Evolutionary conservation across 139 green algal species (phyloP).

Genomic region (Pycnococcus provasolii): DNA sequence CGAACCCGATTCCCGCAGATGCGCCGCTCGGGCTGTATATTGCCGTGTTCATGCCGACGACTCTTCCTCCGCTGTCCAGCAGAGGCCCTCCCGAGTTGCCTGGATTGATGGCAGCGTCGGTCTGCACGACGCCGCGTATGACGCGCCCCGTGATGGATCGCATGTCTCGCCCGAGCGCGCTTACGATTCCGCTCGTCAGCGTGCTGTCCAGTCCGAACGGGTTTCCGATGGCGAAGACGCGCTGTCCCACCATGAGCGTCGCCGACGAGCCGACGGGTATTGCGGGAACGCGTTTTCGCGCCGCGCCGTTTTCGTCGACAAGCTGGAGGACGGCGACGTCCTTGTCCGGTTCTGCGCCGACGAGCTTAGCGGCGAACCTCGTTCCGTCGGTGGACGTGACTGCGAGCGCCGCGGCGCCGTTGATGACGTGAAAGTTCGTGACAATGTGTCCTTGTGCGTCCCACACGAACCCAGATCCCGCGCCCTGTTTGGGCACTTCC

Average conservation of each 20-base stretch:
- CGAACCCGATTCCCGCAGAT: conserved; percentile 37
- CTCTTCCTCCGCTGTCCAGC: conserved; percentile 32
- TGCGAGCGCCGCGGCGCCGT: conserved; percentile 35
- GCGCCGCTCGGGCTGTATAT: conserved; percentile 41
- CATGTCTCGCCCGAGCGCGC: conserved; percentile 37
- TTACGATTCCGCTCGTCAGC: conserved; percentile 46
- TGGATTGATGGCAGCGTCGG: conserved; percentile 46
- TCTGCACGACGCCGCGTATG: conserved; percentile 61
- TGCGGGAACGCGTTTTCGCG: background rate
- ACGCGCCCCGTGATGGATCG: conserved; percentile 52
- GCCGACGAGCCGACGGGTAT: conserved; percentile 29
- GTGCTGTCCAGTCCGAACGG: conserved; percentile 41
- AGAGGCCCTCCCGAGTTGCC: conserved; percentile 42
- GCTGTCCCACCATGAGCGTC: conserved; percentile 37
- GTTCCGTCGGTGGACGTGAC: background rate
- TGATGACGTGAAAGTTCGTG: conserved; percentile 70
- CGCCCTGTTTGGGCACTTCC: conserved; percentile 32
- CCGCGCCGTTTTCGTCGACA: conserved; percentile 17
- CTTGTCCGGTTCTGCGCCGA: conserved; percentile 46
- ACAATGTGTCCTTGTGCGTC: conserved; percentile 55
- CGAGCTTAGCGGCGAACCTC: conserved; percentile 31
- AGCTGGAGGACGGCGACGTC: conserved; percentile 44
- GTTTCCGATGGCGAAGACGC: conserved; percentile 44
- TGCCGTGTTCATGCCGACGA: conserved; percentile 46
- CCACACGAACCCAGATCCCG: conserved; percentile 66